Conservation (phyloP, 768 basidiomycete genomes). For the Pisolithus sp. region DNA sequence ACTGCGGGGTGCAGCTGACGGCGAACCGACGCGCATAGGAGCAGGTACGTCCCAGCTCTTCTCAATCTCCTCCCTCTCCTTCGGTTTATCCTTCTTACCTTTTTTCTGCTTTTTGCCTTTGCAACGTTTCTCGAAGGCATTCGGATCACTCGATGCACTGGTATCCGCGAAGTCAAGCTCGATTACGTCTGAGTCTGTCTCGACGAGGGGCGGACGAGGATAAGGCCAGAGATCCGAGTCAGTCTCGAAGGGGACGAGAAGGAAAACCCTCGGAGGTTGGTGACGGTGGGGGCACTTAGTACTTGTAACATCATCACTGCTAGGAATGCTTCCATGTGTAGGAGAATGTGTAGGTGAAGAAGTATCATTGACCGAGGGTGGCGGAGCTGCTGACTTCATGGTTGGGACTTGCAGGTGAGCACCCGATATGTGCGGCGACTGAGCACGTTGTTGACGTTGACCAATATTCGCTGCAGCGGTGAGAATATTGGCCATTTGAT, state of each 20-base stretch:
- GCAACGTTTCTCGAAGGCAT: constrained; percentile 40
- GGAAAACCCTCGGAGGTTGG: constrained; percentile 25
- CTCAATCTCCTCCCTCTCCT: constrained; percentile 48
- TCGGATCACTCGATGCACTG: constrained; percentile 63
- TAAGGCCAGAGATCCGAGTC: constrained; percentile 72
- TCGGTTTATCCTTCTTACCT: constrained; percentile 30
- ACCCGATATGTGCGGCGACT: no score
- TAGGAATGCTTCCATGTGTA: not conserved
- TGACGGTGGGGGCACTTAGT: constrained; percentile 1
- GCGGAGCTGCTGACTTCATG: no score
- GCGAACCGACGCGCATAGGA: constrained; percentile 15
- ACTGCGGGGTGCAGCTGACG: constrained; percentile 5
- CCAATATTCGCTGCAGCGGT: no score
- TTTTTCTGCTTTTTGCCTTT: constrained; percentile 20
- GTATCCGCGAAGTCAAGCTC: constrained; percentile 74
- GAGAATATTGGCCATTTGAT: no score
- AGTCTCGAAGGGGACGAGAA: constrained; percentile 55
- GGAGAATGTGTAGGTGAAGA: no score
- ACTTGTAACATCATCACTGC: constrained; percentile 5
- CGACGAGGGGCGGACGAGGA: constrained; percentile 41
- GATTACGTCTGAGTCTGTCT: constrained; percentile 49
- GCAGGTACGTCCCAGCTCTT: constrained; percentile 54
- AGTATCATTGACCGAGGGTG: no score
- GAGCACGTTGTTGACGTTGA: no score
- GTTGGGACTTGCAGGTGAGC: no score